Percentiles rank a stretch among this genome's conserved stretches.
Evolutionary conservation across 768 basidiomycete species (phyloP).

Genomic region (Xerocomellus dryophilus): DNA sequence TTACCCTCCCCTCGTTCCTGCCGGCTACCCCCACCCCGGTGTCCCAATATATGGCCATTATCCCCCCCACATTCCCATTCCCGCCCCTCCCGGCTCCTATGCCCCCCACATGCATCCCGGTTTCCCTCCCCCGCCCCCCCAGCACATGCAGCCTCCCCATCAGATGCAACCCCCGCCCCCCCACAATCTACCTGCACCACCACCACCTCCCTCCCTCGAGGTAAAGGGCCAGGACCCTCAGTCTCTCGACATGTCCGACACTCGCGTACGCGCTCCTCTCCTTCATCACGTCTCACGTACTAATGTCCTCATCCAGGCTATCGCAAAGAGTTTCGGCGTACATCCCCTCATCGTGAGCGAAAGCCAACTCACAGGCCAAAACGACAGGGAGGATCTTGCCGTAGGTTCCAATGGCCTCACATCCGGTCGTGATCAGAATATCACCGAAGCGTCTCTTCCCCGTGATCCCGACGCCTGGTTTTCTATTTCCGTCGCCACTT

Average conservation of each 20-base stretch:
- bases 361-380: conserved; percentile 48
- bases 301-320: conserved; percentile 40
- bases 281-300: not conserved
- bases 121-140: conserved; percentile 50
- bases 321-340: conserved; percentile 80
- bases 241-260: conserved; percentile 73
- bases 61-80: conserved; percentile 43
- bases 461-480: conserved; percentile 65
- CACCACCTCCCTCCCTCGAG: conserved; percentile 22
- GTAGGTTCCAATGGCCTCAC: conserved; percentile 70
- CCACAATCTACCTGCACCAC: conserved; percentile 2
- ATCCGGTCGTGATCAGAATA: conserved; percentile 64
- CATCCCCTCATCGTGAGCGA: conserved; percentile 66
- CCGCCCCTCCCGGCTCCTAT: conserved; percentile 42
- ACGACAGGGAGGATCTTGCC: conserved; percentile 71
- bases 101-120: conserved; percentile 59
- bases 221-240: conserved; percentile 79
- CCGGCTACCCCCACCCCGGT: conserved; percentile 45
- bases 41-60: conserved; percentile 43
- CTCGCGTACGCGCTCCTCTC: conserved; percentile 41
- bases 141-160: conserved; percentile 36
- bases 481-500: conserved; percentile 49
- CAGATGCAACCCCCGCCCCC: conserved; percentile 32
- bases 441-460: conserved; percentile 52
- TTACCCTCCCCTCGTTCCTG: conserved; percentile 38